Evolutionary conservation across 148 eudicot genomes (phyloP).

Genomic region (Chenopodium suecicum): DNA sequence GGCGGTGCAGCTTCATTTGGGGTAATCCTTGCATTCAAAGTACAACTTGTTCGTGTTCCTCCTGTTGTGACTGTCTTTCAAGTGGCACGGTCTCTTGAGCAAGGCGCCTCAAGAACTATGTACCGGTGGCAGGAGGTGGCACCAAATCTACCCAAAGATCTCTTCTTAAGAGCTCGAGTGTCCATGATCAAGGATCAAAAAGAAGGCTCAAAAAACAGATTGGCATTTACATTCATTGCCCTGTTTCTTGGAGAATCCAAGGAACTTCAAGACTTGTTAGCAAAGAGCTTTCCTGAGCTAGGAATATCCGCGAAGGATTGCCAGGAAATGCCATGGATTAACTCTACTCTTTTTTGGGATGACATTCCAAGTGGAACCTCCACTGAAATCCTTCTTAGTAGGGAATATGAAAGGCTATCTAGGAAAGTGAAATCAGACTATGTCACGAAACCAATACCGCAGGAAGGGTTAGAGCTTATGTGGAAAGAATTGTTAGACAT

Average conservation of each 20-base stretch:
- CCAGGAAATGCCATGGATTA: conserved; percentile 24
- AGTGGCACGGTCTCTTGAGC: neutral
- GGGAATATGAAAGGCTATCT: conserved; percentile 8
- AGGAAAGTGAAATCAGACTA: conserved; percentile 29
- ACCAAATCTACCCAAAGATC: neutral
- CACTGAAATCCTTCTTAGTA: conserved; percentile 1
- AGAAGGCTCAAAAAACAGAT: neutral
- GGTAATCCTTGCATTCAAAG: neutral
- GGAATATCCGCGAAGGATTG: conserved; percentile 15
- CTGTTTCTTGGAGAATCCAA: neutral
- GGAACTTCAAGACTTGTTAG: neutral
- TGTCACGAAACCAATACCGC: conserved; percentile 8
- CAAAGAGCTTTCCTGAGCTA: conserved; percentile 15
- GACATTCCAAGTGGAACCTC: neutral
- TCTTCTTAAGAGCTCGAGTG: neutral
- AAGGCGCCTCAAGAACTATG: neutral
- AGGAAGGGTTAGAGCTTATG: neutral
- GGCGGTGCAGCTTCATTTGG: neutral
- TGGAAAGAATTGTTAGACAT: conserved; percentile 1
- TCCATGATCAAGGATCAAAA: neutral
- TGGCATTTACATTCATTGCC: neutral
- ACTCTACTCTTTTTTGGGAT: conserved; percentile 17
- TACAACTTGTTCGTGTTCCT: neutral
- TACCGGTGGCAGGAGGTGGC: neutral
- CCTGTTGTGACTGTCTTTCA: neutral